phyloP scores from a whole-genome alignment of 1,284 basidiomycete genomes.

The Leccinum pallidistipes region DNA sequence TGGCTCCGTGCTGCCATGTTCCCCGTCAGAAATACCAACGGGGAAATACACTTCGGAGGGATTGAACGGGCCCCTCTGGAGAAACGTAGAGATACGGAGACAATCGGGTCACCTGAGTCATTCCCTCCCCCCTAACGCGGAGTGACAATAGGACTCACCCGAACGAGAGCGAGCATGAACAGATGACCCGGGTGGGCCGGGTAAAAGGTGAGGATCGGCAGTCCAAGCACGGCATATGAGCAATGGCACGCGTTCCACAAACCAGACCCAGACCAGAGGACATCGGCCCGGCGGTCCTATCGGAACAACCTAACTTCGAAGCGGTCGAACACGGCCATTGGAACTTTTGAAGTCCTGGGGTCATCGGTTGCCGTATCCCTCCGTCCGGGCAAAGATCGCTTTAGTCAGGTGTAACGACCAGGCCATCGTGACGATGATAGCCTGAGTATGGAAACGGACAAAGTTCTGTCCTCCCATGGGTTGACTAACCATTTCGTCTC shows the following conservation, averaged over 20 bases:
- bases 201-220: neutral
- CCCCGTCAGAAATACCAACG: neutral
- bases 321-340: neutral
- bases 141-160: neutral
- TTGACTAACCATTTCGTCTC: neutral
- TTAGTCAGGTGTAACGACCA: neutral
- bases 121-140: neutral
- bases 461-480: neutral
- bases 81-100: neutral
- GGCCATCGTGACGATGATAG: neutral
- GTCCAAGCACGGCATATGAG: neutral
- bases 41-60: neutral
- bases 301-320: neutral
- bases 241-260: neutral
- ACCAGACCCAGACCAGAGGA: neutral
- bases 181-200: neutral
- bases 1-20: neutral
- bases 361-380: neutral
- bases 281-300: neutral
- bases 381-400: neutral
- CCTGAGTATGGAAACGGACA: neutral
- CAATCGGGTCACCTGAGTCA: neutral
- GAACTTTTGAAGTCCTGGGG: neutral
- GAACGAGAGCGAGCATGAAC: neutral
- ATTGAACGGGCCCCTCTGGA: neutral